phyloP scores from a whole-genome alignment of 805 yeast genomes.

The Lachancea fermentati region DNA sequence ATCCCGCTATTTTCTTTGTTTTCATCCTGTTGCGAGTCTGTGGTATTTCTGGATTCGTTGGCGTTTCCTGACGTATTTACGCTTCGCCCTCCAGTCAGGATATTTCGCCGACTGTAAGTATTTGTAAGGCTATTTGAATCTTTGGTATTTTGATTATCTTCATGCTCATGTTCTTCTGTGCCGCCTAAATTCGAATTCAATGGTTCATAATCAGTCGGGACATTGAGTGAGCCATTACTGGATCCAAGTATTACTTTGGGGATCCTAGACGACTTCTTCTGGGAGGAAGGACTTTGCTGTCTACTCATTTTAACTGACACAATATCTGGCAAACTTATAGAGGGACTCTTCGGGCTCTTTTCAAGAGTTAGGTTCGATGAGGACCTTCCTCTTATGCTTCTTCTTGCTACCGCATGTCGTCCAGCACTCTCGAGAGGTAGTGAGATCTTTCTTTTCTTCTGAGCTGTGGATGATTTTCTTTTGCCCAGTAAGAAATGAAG shows the following conservation, averaged over 20 bases:
- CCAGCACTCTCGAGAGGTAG: constrained; percentile 3
- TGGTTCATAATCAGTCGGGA: no score
- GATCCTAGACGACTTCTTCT: background rate
- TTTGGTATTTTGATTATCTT: no score
- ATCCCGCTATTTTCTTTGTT: constrained; percentile 28
- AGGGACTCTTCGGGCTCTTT: background rate
- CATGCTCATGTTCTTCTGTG: no score
- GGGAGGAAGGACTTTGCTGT: background rate
- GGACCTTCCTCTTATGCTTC: constrained; percentile 4
- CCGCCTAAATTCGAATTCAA: no score
- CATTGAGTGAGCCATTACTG: background rate
- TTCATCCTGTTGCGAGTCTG: background rate
- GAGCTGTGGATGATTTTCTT: background rate
- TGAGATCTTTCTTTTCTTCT: background rate
- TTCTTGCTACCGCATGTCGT: constrained; percentile 5
- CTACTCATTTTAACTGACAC: constrained; percentile 19
- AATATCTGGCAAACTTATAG: constrained; percentile 20
- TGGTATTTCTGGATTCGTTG: background rate
- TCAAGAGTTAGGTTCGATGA: constrained; percentile 5
- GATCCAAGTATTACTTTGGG: background rate
- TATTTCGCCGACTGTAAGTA: no score
- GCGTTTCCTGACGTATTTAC: background rate
- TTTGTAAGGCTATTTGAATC: constrained; percentile 1
- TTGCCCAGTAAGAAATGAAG: background rate
- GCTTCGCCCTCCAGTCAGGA: background rate